Evolutionary conservation across 129 eudicot genomes (phyloP), one percentile per base, ranked within the genome.

Genomic region (Mikania micrantha): DNA sequence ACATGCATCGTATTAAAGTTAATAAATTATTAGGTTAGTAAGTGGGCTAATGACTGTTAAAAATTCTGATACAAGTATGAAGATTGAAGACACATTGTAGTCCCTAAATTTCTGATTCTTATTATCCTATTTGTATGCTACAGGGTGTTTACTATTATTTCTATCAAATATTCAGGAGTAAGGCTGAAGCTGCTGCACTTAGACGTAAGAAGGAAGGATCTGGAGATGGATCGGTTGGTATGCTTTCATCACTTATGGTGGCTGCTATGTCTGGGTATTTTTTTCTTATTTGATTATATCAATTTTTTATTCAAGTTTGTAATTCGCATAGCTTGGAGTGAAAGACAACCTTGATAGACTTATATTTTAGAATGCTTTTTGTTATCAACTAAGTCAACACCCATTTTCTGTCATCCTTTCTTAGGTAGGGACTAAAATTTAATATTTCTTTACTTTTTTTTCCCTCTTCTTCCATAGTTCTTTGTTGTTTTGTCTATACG

Each of bases 61-160:
- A 29, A 64, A 53, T 7, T n/a, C 56, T 64, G 59, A 40, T 39
- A 63, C 50, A 27, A 56, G 66, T 34, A 61, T 17, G 20, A 54
- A 61, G 35, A 52, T 44, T 24, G 21, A n/a, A n/a, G n/a, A n/a
- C n/a, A n/a, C n/a, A n/a, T n/a, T 65, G 20, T 61, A 13, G 44
- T 42, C 27, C 65, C 66, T 41, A 42, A 52, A 52, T 69, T 4
- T 81, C 67, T 85, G 80, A 70, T 73, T 74, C 81, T 68, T 67
- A 76, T 54, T 61, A 69, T 79, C 34, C 40, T 71, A 73, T 74
- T 80, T 77, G 62, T 67, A 66, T 84, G 83, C 63, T 67, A 86
- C 98, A 93, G 98, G 98, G 98, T 82, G 98, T 93, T 76, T 93
- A 93, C 85, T 93, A 93, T 84, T 93, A 93, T 88, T 93, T 93